Evolutionary conservation across 192 early-diverging fungal species (phyloP).

Genomic region (Backusella australiensis): DNA sequence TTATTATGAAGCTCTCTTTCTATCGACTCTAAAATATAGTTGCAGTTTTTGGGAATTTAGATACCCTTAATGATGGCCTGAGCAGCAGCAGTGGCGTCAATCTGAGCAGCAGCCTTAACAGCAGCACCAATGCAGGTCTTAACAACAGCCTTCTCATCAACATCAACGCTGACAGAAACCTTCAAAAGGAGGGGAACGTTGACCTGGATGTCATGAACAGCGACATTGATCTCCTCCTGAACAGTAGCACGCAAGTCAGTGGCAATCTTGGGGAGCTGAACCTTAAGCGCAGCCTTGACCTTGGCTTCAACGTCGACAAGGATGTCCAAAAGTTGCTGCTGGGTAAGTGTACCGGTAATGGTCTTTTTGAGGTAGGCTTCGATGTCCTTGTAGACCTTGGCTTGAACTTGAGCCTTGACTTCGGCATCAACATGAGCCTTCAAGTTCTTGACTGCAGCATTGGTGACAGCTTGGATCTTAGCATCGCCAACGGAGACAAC

Average conservation of each 20-base stretch:
- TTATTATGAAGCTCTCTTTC: background rate
- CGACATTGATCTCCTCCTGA: constrained; percentile 6
- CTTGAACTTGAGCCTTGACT: constrained; percentile 12
- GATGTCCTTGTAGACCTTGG: constrained; percentile 12
- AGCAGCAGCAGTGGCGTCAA: constrained; percentile 13
- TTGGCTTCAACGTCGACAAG: constrained; percentile 19
- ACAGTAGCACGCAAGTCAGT: background rate
- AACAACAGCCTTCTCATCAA: constrained; percentile 15
- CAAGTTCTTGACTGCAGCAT: constrained; percentile 11
- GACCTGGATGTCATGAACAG: constrained; percentile 6
- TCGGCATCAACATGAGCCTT: constrained; percentile 4
- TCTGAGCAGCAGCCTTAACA: constrained; percentile 11
- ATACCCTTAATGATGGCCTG: constrained; percentile 10
- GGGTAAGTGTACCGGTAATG: background rate
- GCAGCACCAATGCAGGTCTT: constrained; percentile 9
- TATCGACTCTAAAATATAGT: background rate
- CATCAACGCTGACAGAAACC: background rate
- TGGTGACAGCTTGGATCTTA: background rate
- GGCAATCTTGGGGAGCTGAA: constrained; percentile 19
- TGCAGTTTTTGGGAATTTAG: background rate
- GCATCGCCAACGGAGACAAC: constrained; percentile 11
- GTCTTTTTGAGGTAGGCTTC: constrained; percentile 13
- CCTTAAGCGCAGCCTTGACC: background rate
- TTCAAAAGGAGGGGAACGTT: background rate
- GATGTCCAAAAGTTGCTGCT: background rate